These are phyloP conservation scores for Thamnidium elegans DNA, from an alignment of 192 early-diverging fungal genomes.

Conservation along the genomic window DNA sequence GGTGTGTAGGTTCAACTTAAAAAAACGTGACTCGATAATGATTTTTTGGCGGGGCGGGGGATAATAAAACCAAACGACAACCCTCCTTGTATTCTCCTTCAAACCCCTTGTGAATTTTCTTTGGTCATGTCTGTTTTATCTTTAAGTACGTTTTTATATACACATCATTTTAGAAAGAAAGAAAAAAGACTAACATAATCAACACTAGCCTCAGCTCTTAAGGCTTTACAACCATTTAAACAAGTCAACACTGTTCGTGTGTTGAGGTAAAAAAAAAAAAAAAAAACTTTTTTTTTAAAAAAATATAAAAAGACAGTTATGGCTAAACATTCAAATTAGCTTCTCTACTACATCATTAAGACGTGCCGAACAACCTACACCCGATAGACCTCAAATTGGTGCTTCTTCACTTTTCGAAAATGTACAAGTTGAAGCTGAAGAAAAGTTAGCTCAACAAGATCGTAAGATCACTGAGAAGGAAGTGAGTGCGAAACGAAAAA, in stretches of 20 bases:
- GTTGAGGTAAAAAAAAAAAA: background rate
- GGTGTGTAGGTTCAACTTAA: no score
- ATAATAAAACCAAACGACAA: no score
- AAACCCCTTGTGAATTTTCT: background rate
- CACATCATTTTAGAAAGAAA: background rate
- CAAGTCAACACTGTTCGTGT: background rate
- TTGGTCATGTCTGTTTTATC: constrained; percentile 14
- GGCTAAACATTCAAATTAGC: constrained; percentile 1
- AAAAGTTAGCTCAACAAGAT: constrained; percentile 28
- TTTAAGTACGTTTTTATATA: background rate
- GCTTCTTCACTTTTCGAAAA: constrained; percentile 41
- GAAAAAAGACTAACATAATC: background rate
- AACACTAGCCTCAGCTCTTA: constrained; percentile 20
- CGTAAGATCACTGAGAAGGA: constrained; percentile 51
- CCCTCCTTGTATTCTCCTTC: no score
- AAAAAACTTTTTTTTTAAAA: background rate
- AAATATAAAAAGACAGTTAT: no score
- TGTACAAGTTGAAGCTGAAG: constrained; percentile 26
- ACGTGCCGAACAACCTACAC: constrained; percentile 29
- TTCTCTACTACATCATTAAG: constrained; percentile 17
- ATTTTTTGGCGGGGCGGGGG: no score
- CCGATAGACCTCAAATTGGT: constrained; percentile 30
- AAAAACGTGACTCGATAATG: no score
- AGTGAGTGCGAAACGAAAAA: constrained; percentile 27
- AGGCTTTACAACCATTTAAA: constrained; percentile 26